Conservation (phyloP, 305 asterid species). For the Fraxinus floribunda region DNA sequence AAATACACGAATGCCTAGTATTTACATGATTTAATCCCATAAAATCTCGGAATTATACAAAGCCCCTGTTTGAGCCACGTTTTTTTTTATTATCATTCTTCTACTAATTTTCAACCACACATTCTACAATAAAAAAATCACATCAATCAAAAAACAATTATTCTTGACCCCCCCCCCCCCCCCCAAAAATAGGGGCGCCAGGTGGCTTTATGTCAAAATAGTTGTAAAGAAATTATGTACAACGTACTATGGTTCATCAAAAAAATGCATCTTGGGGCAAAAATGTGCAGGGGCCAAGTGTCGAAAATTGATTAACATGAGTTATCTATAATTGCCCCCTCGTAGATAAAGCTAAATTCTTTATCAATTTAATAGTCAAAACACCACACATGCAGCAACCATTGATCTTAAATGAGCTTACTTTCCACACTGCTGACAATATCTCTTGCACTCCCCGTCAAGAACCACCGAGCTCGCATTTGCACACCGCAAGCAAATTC, state of each 20-base stretch:
- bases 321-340: not conserved
- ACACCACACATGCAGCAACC: conserved; percentile 13
- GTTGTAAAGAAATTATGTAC: no score
- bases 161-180: no score
- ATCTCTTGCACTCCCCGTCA: conserved; percentile 79
- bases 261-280: no score
- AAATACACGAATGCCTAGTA: not conserved
- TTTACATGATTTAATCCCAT: not conserved
- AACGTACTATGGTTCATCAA: no score
- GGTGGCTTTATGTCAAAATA: no score
- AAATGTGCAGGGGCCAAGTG: not conserved
- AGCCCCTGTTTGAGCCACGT: no score
- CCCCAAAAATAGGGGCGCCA: no score
- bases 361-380: not conserved
- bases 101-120: no score
- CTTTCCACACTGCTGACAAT: conserved; percentile 97
- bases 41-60: not conserved
- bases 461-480: conserved; percentile 56
- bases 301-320: not conserved
- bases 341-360: not conserved
- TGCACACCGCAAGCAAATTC: conserved; percentile 77
- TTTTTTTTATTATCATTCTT: no score
- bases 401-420: conserved; percentile 28
- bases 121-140: no score
- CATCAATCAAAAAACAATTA: no score